Percentiles rank a stretch among this genome's conserved stretches.
Conservation (phyloP, 2,329 filamentous ascomycete species). For the Penicillium sp. region DNA sequence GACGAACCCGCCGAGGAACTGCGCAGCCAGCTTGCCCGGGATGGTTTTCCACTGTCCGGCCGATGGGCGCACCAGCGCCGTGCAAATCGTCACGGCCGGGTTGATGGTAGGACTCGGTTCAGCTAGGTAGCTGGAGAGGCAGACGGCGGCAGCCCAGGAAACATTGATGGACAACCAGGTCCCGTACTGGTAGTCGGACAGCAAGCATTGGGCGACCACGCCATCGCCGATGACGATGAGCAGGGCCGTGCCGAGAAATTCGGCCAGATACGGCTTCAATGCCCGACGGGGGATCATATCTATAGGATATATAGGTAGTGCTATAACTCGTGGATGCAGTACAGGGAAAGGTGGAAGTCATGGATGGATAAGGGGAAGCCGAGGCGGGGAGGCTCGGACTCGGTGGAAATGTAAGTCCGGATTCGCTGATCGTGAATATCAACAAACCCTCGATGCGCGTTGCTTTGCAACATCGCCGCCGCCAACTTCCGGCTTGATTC, state of each 20-base stretch:
- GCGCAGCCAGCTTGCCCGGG: constrained; percentile 28
- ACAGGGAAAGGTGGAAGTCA: no score
- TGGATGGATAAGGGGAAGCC: no score
- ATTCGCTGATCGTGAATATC: no score
- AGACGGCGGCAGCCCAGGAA: constrained; percentile 32
- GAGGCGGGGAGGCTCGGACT: no score
- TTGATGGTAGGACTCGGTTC: constrained; percentile 32
- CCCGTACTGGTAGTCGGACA: constrained; percentile 34
- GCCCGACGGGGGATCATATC: constrained; percentile 20
- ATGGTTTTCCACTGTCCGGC: constrained; percentile 29
- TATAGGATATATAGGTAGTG: no score
- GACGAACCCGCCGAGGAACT: constrained; percentile 32
- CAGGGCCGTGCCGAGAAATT: constrained; percentile 34
- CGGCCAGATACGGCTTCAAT: constrained; percentile 28
- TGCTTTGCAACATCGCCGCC: no score
- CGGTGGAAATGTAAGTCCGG: no score
- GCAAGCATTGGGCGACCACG: constrained; percentile 32
- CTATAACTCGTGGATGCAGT: no score
- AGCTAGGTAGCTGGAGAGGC: constrained; percentile 27
- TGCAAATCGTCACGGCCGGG: constrained; percentile 27
- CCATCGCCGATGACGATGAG: constrained; percentile 35
- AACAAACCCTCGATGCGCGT: no score
- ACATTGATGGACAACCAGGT: constrained; percentile 37
- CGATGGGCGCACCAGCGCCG: constrained; percentile 29
- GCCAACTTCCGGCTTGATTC: no score